Evolutionary conservation across 331 rosid species (phyloP).

Genomic region (Malus hybrid): DNA sequence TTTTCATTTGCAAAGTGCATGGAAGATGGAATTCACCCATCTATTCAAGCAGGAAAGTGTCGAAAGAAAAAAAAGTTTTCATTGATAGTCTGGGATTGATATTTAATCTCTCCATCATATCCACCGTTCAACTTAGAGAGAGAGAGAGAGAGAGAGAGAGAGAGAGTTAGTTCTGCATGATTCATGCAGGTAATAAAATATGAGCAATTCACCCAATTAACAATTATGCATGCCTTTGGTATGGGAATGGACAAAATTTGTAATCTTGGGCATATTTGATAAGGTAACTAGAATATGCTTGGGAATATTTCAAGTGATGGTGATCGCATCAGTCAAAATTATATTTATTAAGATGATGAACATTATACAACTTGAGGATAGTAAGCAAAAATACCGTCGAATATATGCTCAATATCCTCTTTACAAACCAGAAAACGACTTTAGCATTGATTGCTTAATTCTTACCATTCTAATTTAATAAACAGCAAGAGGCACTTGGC

Average conservation of each 20-base stretch:
- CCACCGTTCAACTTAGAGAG: not conserved
- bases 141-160: not conserved
- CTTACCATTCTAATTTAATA: not conserved
- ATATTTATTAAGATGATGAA: too few species aligned
- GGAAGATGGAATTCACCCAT: not conserved
- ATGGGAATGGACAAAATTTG: not conserved
- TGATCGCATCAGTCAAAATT: too few species aligned
- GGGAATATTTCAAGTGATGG: too few species aligned
- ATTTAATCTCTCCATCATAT: too few species aligned
- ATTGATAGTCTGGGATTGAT: not conserved
- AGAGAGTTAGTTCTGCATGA: not conserved
- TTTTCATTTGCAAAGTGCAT: not conserved
- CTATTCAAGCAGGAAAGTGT: not conserved
- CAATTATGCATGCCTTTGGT: not conserved
- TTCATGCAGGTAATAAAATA: not conserved
- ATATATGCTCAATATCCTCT: not conserved
- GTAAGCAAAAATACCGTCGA: too few species aligned
- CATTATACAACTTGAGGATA: too few species aligned
- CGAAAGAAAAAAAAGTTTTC: not conserved
- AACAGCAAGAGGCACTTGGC: constrained; percentile 41
- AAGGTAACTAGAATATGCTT: not conserved
- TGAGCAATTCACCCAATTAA: not conserved
- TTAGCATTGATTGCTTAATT: not conserved
- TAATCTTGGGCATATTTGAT: not conserved
- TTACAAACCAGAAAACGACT: constrained; percentile 7